Conservation (phyloP, 345 rosid species). For the Raphanus raphanistrum region DNA sequence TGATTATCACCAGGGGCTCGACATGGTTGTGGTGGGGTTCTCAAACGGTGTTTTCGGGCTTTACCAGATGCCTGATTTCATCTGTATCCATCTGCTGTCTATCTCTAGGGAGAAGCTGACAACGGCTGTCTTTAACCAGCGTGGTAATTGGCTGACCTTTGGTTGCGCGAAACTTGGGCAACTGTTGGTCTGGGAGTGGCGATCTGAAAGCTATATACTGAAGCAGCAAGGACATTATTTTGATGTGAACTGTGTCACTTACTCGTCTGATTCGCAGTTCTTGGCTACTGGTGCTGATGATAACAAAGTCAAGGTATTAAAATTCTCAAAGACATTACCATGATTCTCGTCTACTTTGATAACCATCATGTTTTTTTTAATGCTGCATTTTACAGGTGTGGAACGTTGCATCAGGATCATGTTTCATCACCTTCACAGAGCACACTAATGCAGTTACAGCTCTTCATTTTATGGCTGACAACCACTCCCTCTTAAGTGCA, state of each 20-base stretch:
- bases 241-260: constrained; percentile 84
- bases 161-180: constrained; percentile 96
- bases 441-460: constrained; percentile 95
- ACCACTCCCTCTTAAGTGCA: constrained; percentile 82
- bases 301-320: constrained; percentile 85
- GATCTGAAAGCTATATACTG: constrained; percentile 86
- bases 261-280: constrained; percentile 90
- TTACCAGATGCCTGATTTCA: constrained; percentile 94
- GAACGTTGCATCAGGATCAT: constrained; percentile 89
- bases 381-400: constrained; percentile 61
- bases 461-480: constrained; percentile 94
- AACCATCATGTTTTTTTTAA: not conserved
- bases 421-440: constrained; percentile 93
- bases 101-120: constrained; percentile 90
- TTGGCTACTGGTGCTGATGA: constrained; percentile 98
- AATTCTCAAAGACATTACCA: not conserved
- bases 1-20: constrained; percentile 79
- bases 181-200: constrained; percentile 97
- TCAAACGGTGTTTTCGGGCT: constrained; percentile 88
- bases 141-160: constrained; percentile 93
- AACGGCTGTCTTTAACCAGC: constrained; percentile 74
- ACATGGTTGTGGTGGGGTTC: constrained; percentile 87
- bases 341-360: not conserved
- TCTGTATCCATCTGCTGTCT: constrained; percentile 79
- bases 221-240: constrained; percentile 99